Evolutionary conservation across 129 eudicot species (phyloP), one percentile per base, ranked within the genome.

Genomic region (Chrysanthemum makinoi): DNA sequence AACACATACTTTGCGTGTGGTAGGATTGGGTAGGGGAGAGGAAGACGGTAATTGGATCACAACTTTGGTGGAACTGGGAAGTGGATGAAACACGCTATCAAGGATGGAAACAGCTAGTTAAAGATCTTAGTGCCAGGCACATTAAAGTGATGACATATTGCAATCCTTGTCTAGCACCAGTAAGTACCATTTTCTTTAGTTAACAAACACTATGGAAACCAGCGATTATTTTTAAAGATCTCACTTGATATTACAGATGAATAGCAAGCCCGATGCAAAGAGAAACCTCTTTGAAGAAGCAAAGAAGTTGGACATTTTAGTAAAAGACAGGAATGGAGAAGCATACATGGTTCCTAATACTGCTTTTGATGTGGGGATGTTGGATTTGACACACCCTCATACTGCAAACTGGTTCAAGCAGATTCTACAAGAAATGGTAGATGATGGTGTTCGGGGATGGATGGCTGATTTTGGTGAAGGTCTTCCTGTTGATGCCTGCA

Each of bases 381-480:
- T 95, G 88, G 99, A 95, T 79, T 80, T 95, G 67, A 90, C 99
- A 20, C 94, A 95, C 76, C 99, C 99, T 22, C 55, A 74, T 54
- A 73, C 99, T n/a, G 65, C 80, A 80, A 77, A 58, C 10, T 95
- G 99, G 99, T 95, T 95, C 87, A 95, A 95, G 75, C 83, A 84
- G 63, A 82, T 95, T 70, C 28, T 95, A 65, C 84, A 74, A 66
- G 97, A 95, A 68, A 95, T 95, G 99, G 94, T 90, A 46, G 86
- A 90, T 75, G 97, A 87, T 81, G 99, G 99, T 80, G 97, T 95
- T 55, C 72, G 95, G 66, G 99, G 99, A 69, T 95, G 99, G 99
- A 95, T 95, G 99, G 99, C 99, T 75, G 99, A 95, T 76, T 95
- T 95, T 78, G 99, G 99, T 66, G 97, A 95, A 81, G 97, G 97